Evolutionary conservation across 495 filamentous ascomycete genomes (phyloP), one percentile per base, ranked within the genome.

Genomic region (Diplogelasinospora grovesii): DNA sequence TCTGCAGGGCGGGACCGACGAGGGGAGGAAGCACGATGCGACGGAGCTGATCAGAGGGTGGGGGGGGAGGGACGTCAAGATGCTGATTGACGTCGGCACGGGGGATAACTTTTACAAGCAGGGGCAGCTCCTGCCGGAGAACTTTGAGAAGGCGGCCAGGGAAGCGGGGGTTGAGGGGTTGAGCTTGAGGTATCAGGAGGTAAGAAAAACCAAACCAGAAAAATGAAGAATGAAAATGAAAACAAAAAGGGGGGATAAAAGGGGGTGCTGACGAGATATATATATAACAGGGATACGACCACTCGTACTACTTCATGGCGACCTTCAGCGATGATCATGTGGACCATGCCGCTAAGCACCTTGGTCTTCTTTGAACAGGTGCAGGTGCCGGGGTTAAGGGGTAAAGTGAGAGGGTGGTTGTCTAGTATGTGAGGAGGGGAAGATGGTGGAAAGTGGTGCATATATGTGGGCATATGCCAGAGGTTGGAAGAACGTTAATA

Each of bases 41-140:
- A 90, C 88, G 2, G 89, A 95, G 66, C 64, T 97, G 44, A 63
- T 98, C 0, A 42, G 28, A 23, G 80, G 76, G 70, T 70, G 72
- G 38, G 92, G 78, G 80, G 79, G 78, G 1, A 50, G 45, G 24
- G 69, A 77, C 10, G 63, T 95, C 30, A 81, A 85, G 57, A 69
- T 81, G 13, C 59, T 95, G 18, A 84, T 95, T 50, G 89, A 95
- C 59, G 86, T 95, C 15, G 92, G 92, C 5, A 95, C 89, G 16
- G 85, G 77, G 22, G 92, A 98, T 70, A 86, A 89, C 53, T 97
- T 96, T 62, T 96, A 95, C 65, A 88, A 94, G 69, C 79, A 93
- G 54, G 78, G 79, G 27, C 93, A 98, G 62, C 70, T 98, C 38
- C 72, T 96, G 13, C 90, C 89, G 2, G 93, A 98, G 74, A 95